A percentile compares a stretch with the other conserved stretches of the same genome.
Conservation (phyloP, 495 filamentous ascomycete species). For the Tuber microsphaerosporum region DNA sequence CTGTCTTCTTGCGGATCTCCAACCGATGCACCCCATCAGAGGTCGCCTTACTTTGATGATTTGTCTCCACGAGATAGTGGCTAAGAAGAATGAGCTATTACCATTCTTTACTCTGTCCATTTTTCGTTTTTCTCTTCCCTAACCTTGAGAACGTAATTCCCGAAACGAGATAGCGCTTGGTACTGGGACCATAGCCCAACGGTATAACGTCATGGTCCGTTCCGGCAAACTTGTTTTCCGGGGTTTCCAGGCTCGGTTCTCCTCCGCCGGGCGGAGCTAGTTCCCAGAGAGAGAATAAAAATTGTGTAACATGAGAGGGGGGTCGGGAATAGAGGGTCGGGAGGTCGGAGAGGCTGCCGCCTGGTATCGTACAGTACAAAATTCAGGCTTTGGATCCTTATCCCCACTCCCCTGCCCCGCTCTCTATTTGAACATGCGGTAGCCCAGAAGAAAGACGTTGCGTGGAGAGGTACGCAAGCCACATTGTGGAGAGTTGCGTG, state of each 20-base stretch:
- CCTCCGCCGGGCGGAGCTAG: background rate
- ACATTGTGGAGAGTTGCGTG: background rate
- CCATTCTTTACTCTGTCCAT: background rate
- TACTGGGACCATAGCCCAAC: background rate
- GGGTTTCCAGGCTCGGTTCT: background rate
- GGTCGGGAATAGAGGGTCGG: too few species aligned
- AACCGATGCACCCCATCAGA: background rate
- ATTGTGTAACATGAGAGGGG: background rate
- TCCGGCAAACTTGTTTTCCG: background rate
- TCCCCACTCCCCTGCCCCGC: background rate
- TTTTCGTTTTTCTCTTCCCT: background rate
- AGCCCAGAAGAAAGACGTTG: background rate
- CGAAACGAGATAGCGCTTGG: background rate
- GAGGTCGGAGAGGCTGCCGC: background rate
- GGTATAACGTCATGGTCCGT: background rate
- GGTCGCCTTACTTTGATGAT: background rate
- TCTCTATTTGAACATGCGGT: background rate
- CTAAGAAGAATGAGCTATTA: background rate
- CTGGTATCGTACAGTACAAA: background rate
- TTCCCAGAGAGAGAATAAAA: background rate
- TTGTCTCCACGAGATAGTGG: background rate
- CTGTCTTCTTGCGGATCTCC: background rate
- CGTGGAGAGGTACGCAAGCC: background rate
- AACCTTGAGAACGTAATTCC: background rate
- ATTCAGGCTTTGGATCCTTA: background rate